Evolutionary conservation across 179 eudicot genomes (phyloP).

Genomic region (Spinacia oleracea): DNA sequence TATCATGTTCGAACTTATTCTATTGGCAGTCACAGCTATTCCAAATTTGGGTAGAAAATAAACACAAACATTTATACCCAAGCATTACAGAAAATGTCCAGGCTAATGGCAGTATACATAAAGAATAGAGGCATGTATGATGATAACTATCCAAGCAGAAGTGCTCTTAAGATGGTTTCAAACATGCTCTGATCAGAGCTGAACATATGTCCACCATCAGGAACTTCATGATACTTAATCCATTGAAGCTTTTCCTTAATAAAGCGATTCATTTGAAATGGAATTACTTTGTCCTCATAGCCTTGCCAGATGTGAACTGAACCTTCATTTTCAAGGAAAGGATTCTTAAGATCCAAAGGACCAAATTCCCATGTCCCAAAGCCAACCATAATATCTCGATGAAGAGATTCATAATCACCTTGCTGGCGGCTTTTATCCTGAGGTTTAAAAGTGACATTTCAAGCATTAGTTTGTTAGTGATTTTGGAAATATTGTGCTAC

Average conservation of each 20-base stretch:
- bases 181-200: constrained; percentile 31
- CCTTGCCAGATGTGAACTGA: constrained; percentile 62
- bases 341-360: constrained; percentile 38
- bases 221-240: constrained; percentile 59
- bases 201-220: constrained; percentile 52
- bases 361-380: constrained; percentile 51
- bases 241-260: constrained; percentile 45
- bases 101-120: constrained; percentile 4
- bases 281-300: constrained; percentile 51
- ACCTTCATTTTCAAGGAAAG: constrained; percentile 41
- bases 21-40: neutral
- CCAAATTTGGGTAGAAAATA: neutral
- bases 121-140: neutral
- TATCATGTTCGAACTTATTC: neutral
- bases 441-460: neutral
- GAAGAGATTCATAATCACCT: constrained; percentile 45
- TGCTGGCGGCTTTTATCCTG: constrained; percentile 50
- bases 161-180: constrained; percentile 43
- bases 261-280: constrained; percentile 41
- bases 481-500: neutral
- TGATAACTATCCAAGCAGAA: constrained; percentile 34
- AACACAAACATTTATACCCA: neutral
- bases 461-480: neutral
- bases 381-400: constrained; percentile 45
- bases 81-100: constrained; percentile 9